Percentiles rank a stretch among this genome's conserved stretches.
Conservation (phyloP, 1,284 basidiomycete species). For the Hymenochaete sp. region DNA sequence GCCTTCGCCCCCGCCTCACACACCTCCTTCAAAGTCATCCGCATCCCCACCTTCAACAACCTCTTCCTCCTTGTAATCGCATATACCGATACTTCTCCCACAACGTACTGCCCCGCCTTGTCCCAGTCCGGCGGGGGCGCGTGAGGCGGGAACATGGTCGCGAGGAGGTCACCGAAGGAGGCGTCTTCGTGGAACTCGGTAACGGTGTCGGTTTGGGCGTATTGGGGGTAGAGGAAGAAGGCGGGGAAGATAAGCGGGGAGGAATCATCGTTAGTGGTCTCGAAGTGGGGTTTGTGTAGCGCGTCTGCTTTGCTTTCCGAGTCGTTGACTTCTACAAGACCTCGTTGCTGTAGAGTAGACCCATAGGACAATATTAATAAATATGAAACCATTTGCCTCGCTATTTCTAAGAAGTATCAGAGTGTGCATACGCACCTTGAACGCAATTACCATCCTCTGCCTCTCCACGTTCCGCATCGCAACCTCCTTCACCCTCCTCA, state of each 20-base stretch:
- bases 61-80: conserved; percentile 71
- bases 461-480: too few species aligned
- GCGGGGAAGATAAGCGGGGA: conserved; percentile 75
- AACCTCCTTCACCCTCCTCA: conserved; percentile 39
- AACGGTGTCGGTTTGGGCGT: conserved; percentile 84
- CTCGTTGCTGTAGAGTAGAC: conserved; percentile 44
- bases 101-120: conserved; percentile 59
- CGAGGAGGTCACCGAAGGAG: conserved; percentile 72
- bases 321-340: conserved; percentile 41
- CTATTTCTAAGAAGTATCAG: not conserved
- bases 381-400: not conserved
- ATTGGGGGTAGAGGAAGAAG: conserved; percentile 89
- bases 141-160: conserved; percentile 72
- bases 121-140: conserved; percentile 73
- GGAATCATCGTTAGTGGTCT: conserved; percentile 45
- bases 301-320: conserved; percentile 45
- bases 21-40: conserved; percentile 76
- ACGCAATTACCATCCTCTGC: conserved; percentile 43
- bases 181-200: conserved; percentile 81
- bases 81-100: conserved; percentile 68
- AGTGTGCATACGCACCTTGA: conserved; percentile 49
- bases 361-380: conserved; percentile 16
- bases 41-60: conserved; percentile 84
- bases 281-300: conserved; percentile 52
- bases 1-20: conserved; percentile 48